phyloP scores from a whole-genome alignment of 2,329 filamentous ascomycete genomes.

The Fusarium sp. region DNA sequence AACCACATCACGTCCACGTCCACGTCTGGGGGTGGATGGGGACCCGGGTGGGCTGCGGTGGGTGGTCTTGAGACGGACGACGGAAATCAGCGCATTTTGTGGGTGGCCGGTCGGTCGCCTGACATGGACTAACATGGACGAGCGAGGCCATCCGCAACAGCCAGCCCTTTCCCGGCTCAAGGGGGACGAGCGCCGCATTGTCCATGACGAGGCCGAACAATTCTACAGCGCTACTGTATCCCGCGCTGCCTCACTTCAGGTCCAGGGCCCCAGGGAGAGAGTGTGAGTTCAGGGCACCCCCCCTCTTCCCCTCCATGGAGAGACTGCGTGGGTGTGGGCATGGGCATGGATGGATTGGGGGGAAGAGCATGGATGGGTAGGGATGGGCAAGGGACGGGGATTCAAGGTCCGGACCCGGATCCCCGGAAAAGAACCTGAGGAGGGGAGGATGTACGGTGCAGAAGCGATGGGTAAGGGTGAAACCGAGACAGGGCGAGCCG shows the following conservation, averaged over 20 bases:
- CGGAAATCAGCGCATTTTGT: conserved; percentile 42
- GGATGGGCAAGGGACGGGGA: conserved; percentile 22
- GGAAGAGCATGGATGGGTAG: background rate
- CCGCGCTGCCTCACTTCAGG: conserved; percentile 27
- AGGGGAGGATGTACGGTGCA: background rate
- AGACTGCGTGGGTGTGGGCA: conserved; percentile 27
- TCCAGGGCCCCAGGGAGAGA: background rate
- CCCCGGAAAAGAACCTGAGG: conserved; percentile 26
- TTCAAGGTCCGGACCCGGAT: conserved; percentile 38
- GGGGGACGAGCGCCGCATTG: conserved; percentile 17
- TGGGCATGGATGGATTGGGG: background rate
- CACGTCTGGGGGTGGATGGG: conserved; percentile 40
- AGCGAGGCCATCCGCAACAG: conserved; percentile 3
- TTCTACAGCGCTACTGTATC: conserved; percentile 1
- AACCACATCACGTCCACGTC: conserved; percentile 34
- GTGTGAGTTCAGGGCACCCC: conserved; percentile 10
- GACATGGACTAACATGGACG: conserved; percentile 20
- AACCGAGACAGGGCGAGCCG: conserved; percentile 7
- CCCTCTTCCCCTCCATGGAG: conserved; percentile 21
- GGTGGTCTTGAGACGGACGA: conserved; percentile 14
- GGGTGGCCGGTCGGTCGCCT: conserved; percentile 35
- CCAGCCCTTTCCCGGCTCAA: conserved; percentile 3
- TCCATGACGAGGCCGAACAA: conserved; percentile 28
- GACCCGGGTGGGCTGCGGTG: conserved; percentile 39
- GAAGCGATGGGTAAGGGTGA: conserved; percentile 22